phyloP scores from a whole-genome alignment of 768 basidiomycete species.

The Lentinula lateritia region DNA sequence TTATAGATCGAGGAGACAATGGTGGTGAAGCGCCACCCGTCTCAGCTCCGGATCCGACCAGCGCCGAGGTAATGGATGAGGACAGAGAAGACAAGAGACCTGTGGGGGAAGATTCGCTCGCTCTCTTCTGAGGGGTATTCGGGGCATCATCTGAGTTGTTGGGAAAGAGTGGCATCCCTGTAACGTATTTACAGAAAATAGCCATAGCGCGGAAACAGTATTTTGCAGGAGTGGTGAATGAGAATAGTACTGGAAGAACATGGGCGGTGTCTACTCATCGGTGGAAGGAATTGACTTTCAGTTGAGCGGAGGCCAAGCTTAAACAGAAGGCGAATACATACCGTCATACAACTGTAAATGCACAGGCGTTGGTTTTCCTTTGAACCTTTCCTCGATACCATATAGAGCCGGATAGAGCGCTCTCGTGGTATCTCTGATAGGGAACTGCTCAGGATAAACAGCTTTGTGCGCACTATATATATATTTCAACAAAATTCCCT shows the following conservation, averaged over 20 bases:
- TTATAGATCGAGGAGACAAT: not conserved
- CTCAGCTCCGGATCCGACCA: not conserved
- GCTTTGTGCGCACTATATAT: conserved; percentile 79
- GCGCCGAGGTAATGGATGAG: not conserved
- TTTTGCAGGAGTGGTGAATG: conserved; percentile 74
- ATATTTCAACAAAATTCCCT: not conserved
- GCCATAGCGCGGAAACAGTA: conserved; percentile 78
- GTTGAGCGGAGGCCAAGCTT: not conserved
- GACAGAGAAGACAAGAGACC: conserved; percentile 3
- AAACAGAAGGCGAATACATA: conserved; percentile 20
- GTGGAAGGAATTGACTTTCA: not conserved
- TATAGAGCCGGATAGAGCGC: conserved; percentile 51
- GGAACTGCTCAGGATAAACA: conserved; percentile 71
- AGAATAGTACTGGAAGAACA: conserved; percentile 66
- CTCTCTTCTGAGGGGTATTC: conserved; percentile 12
- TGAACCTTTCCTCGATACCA: conserved; percentile 45
- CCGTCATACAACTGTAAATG: conserved; percentile 95
- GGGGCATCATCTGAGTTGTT: not conserved
- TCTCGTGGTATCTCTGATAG: conserved; percentile 37
- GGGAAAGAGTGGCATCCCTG: conserved; percentile 31
- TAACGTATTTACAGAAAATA: conserved; percentile 61
- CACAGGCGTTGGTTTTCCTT: conserved; percentile 59
- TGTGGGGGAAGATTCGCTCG: not conserved
- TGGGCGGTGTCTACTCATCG: conserved; percentile 55
- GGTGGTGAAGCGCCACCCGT: conserved; percentile 2